A percentile compares a stretch with the other conserved stretches of the same genome.
These are phyloP conservation scores for Cystofilobasidium macerans DNA, from an alignment of 768 basidiomycete genomes.

Conservation along the genomic window DNA sequence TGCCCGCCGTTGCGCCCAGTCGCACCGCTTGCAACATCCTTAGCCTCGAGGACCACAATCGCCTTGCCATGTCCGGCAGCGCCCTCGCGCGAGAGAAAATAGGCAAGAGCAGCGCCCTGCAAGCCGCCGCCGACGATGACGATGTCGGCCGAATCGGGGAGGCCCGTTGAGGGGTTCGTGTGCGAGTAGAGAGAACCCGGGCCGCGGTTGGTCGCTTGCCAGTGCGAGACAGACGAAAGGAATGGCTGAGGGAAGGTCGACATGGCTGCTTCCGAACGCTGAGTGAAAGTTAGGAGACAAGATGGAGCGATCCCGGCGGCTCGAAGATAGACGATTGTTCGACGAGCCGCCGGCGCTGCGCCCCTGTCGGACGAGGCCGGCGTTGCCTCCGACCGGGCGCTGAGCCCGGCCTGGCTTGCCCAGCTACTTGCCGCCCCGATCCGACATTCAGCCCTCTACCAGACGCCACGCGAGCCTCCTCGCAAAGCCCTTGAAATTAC, in stretches of 20 bases:
- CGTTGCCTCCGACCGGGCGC: no score
- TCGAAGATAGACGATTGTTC: no score
- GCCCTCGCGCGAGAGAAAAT: conserved; percentile 2
- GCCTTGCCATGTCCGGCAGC: conserved; percentile 10
- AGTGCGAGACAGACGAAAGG: conserved; percentile 7
- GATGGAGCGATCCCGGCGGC: no score
- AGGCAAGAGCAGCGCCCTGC: conserved; percentile 11
- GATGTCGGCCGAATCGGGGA: conserved; percentile 1
- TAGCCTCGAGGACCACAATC: conserved; percentile 18
- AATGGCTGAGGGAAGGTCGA: conserved; percentile 9
- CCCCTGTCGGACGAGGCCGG: no score
- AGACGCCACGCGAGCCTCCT: no score
- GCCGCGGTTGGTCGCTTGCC: conserved; percentile 10
- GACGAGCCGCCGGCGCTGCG: no score
- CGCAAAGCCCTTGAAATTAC: no score
- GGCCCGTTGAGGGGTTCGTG: neutral
- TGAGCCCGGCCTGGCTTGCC: no score
- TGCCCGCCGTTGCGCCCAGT: conserved; percentile 9
- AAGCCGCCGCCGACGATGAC: conserved; percentile 14
- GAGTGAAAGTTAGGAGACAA: no score
- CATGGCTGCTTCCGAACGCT: no score
- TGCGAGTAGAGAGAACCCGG: neutral
- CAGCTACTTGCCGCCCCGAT: no score
- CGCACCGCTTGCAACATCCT: conserved; percentile 6
- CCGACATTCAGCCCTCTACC: no score